Conservation (phyloP, 2,329 filamentous ascomycete species). For the Ploettnerulaceae sp. region DNA sequence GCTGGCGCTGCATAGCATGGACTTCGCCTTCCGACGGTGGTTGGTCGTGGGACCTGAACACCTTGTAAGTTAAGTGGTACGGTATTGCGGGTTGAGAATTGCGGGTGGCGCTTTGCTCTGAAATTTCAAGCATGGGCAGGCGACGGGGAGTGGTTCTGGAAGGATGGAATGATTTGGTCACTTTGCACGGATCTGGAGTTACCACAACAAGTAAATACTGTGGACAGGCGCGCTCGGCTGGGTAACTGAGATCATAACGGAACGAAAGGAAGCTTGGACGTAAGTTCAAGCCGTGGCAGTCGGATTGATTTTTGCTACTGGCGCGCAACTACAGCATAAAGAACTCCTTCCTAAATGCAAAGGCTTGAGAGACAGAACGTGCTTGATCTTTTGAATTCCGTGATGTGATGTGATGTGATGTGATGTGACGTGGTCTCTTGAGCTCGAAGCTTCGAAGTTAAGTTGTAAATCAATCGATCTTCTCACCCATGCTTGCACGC, state of each 20-base stretch:
- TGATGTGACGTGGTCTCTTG: too few species aligned
- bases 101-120: background rate
- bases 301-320: background rate
- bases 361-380: conserved; percentile 11
- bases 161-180: too few species aligned
- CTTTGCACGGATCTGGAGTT: conserved; percentile 17
- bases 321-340: conserved; percentile 11
- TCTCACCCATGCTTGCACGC: too few species aligned
- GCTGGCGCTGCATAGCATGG: conserved; percentile 12
- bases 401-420: too few species aligned
- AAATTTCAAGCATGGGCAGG: background rate
- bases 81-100: conserved; percentile 1
- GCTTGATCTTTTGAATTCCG: too few species aligned
- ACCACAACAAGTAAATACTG: background rate
- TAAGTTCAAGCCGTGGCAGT: background rate
- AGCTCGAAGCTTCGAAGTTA: too few species aligned
- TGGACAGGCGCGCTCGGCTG: conserved; percentile 1
- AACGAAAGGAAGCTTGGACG: background rate
- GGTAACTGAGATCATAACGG: background rate
- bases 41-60: background rate
- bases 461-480: too few species aligned
- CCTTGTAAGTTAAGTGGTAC: conserved; percentile 9
- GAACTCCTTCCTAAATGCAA: conserved; percentile 16
- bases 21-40: conserved; percentile 3
- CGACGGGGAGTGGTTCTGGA: background rate